These are phyloP conservation scores for Clavispora fructus DNA, from an alignment of 805 yeast genomes.

Conservation along the genomic window DNA sequence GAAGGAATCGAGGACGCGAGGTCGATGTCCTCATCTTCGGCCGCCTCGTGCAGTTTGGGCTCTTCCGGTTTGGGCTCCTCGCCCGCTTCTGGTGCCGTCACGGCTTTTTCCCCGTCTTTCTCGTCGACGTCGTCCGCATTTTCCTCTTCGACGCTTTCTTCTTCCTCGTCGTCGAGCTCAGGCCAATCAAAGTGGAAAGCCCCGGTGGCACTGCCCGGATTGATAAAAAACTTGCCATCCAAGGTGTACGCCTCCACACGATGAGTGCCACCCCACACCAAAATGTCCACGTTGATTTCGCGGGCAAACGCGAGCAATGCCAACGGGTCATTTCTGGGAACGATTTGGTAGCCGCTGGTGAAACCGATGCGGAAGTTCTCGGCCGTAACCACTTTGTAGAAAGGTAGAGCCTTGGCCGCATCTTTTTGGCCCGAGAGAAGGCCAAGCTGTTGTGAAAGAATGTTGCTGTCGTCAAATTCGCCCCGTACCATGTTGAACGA, in stretches of 20 bases:
- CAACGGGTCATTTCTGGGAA: slow-evolving; percentile 85
- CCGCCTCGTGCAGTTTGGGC: slow-evolving; percentile 57
- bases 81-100: slow-evolving; percentile 31
- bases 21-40: slow-evolving; percentile 39
- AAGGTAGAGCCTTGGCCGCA: slow-evolving; percentile 39
- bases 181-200: slow-evolving; percentile 64
- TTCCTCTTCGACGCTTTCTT: slow-evolving; percentile 16
- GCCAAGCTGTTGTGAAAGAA: slow-evolving; percentile 29
- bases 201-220: slow-evolving; percentile 96
- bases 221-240: slow-evolving; percentile 90
- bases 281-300: slow-evolving; percentile 84
- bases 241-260: slow-evolving; percentile 88
- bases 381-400: slow-evolving; percentile 57
- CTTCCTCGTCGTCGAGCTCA: slow-evolving; percentile 48
- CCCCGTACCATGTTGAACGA: slow-evolving; percentile 77
- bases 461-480: slow-evolving; percentile 58
- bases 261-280: slow-evolving; percentile 92
- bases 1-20: slow-evolving; percentile 54
- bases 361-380: slow-evolving; percentile 79
- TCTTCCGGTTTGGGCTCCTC: slow-evolving; percentile 14
- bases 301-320: slow-evolving; percentile 78
- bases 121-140: slow-evolving; percentile 25
- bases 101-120: slow-evolving; percentile 32
- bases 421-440: slow-evolving; percentile 10
- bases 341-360: slow-evolving; percentile 75